These are phyloP conservation scores for Mortierella claussenii DNA, from an alignment of 192 early-diverging fungal genomes.

Conservation along the genomic window DNA sequence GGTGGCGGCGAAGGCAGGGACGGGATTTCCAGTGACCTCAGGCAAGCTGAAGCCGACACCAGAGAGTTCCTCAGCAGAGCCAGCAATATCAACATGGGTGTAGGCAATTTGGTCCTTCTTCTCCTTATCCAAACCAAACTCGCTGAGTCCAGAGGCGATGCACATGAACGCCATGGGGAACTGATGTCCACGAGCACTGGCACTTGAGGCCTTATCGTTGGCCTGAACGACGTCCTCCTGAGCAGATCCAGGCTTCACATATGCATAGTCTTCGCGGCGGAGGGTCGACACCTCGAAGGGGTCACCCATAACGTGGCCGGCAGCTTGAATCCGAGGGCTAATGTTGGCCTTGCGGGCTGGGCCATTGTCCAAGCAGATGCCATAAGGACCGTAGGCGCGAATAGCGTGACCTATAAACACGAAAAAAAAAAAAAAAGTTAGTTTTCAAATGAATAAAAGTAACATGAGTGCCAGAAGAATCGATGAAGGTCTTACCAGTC, in stretches of 20 bases:
- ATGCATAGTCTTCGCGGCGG: slow-evolving; percentile 80
- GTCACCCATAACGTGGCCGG: slow-evolving; percentile 78
- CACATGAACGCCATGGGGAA: slow-evolving; percentile 88
- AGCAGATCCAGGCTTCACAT: slow-evolving; percentile 69
- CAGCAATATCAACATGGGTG: slow-evolving; percentile 90
- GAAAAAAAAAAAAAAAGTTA: not conserved
- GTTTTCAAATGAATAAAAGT: not conserved
- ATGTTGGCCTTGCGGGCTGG: slow-evolving; percentile 72
- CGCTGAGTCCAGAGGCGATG: slow-evolving; percentile 79
- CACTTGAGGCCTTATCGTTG: slow-evolving; percentile 75
- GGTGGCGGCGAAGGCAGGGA: slow-evolving; percentile 78
- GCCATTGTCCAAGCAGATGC: slow-evolving; percentile 81
- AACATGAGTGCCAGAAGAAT: not conserved
- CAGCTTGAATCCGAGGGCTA: slow-evolving; percentile 67
- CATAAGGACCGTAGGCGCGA: slow-evolving; percentile 81
- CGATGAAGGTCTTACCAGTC: slow-evolving; percentile 59
- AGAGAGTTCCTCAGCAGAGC: slow-evolving; percentile 73
- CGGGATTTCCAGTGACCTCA: slow-evolving; percentile 79
- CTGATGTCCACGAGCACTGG: slow-evolving; percentile 85
- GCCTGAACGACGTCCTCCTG: slow-evolving; percentile 88
- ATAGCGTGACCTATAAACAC: slow-evolving; percentile 71
- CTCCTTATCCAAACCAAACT: slow-evolving; percentile 73
- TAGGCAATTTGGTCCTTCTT: slow-evolving; percentile 72
- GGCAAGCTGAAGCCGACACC: slow-evolving; percentile 74
- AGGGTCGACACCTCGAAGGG: slow-evolving; percentile 85